These are phyloP conservation scores for Globisporangium sylvaticum DNA, from an alignment of 352 stramenopile species.

Conservation along the genomic window DNA sequence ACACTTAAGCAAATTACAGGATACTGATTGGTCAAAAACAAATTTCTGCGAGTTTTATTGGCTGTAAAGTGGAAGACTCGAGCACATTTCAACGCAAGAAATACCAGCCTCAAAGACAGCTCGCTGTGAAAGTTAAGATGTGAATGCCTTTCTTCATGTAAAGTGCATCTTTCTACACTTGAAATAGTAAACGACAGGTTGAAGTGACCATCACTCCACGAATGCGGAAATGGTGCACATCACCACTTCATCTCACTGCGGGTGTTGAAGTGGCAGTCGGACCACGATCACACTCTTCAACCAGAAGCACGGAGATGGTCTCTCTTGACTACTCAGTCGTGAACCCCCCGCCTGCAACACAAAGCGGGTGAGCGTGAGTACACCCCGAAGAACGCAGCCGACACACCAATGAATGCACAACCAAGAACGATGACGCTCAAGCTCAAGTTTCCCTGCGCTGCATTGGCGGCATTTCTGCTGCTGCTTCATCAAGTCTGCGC, in stretches of 20 bases:
- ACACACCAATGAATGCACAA: background rate
- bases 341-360: background rate
- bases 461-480: background rate
- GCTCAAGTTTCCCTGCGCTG: background rate
- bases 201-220: background rate
- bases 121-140: background rate
- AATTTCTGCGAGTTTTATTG: background rate
- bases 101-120: background rate
- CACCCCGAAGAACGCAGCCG: too few relatives aligned
- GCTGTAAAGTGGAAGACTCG: background rate
- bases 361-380: background rate
- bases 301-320: background rate
- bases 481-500: background rate
- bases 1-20: background rate
- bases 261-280: background rate
- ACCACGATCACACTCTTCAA: background rate
- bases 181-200: background rate
- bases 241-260: background rate
- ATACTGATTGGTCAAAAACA: background rate
- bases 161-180: background rate
- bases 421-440: background rate
- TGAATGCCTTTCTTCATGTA: background rate
- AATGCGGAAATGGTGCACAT: background rate
- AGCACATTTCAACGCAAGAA: background rate
- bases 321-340: background rate